A percentile compares a stretch with the other conserved stretches of the same genome.
Evolutionary conservation across 768 basidiomycete species (phyloP).

Genomic region (Artomyces pyxidatus): DNA sequence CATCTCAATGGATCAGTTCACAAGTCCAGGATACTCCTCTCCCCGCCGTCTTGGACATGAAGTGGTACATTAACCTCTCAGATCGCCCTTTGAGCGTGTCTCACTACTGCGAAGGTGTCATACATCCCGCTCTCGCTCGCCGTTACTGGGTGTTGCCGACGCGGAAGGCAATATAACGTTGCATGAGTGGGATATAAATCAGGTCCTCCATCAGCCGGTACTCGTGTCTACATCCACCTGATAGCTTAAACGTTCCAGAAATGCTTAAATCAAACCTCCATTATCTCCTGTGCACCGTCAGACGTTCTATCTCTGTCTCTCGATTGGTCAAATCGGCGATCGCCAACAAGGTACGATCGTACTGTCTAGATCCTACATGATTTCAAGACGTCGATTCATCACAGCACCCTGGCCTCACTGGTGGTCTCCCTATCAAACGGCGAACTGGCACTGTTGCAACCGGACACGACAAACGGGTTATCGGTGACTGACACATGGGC

Average conservation of each 20-base stretch:
- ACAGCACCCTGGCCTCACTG: conserved; percentile 47
- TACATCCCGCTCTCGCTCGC: conserved; percentile 29
- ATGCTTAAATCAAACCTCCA: conserved; percentile 30
- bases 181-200: conserved; percentile 42
- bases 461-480: conserved; percentile 37
- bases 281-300: conserved; percentile 39
- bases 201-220: conserved; percentile 41
- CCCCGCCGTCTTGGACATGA: conserved; percentile 87
- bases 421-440: conserved; percentile 83
- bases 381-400: not conserved
- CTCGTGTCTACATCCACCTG: no score
- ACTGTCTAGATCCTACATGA: not conserved
- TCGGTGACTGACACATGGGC: conserved; percentile 55
- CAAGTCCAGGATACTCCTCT: conserved; percentile 62
- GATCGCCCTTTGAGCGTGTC: not conserved
- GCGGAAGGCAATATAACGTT: conserved; percentile 76
- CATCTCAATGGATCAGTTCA: conserved; percentile 21
- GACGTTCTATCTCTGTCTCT: conserved; percentile 79
- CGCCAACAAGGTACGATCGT: conserved; percentile 34
- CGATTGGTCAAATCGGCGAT: conserved; percentile 81
- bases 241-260: no score
- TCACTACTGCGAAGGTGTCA: conserved; percentile 44
- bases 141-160: conserved; percentile 69
- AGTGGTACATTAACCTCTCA: conserved; percentile 54
- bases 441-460: conserved; percentile 50